These are phyloP conservation scores for Litsea cubeba DNA, from an alignment of 164 flowering plant species.

Conservation along the genomic window DNA sequence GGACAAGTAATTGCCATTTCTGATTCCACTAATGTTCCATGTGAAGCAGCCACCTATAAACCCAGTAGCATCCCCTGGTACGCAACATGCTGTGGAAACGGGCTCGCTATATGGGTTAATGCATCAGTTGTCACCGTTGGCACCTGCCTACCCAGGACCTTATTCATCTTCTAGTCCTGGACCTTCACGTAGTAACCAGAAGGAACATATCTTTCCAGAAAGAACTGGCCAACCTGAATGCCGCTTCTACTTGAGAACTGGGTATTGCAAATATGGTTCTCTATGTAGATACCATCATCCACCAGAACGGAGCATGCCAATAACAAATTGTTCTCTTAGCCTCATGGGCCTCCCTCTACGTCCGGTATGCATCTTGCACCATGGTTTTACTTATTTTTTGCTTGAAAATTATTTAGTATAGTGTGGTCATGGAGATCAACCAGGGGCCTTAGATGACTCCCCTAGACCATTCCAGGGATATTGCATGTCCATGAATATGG, in stretches of 20 bases:
- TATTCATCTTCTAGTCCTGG: slow-evolving; percentile 42
- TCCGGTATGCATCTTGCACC: slow-evolving; percentile 43
- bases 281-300: slow-evolving; percentile 94
- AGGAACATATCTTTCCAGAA: slow-evolving; percentile 69
- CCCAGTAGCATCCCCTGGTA: slow-evolving; percentile 47
- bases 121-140: slow-evolving; percentile 55
- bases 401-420: background rate
- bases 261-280: slow-evolving; percentile 90
- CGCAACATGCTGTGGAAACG: slow-evolving; percentile 50
- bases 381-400: slow-evolving; percentile 1
- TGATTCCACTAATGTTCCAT: slow-evolving; percentile 2
- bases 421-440: background rate
- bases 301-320: slow-evolving; percentile 40
- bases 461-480: background rate
- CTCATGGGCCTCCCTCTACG: slow-evolving; percentile 84
- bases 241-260: slow-evolving; percentile 79
- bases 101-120: slow-evolving; percentile 52
- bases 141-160: slow-evolving; percentile 56
- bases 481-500: background rate
- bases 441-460: background rate
- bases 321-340: slow-evolving; percentile 42
- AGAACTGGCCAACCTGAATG: slow-evolving; percentile 94
- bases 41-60: slow-evolving; percentile 52
- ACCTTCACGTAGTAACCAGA: slow-evolving; percentile 52
- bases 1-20: background rate